Percentiles rank a stretch among this genome's conserved stretches.
phyloP scores from a whole-genome alignment of 805 yeast species.

The Kluyveromyces dobzhanskii region DNA sequence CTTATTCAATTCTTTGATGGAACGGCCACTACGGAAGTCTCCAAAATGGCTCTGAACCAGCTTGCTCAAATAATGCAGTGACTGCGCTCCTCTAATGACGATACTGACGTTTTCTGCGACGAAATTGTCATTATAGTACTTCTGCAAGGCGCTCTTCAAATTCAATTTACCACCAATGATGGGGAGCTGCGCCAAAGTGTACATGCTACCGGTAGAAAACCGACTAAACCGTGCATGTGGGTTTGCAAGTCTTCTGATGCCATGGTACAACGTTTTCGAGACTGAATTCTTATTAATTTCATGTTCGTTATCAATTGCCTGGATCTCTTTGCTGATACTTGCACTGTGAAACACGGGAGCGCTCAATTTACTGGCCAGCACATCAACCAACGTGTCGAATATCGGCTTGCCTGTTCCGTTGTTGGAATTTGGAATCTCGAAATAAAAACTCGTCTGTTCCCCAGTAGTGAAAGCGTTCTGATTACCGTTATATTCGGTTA shows the following conservation, averaged over 20 bases:
- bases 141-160: conserved; percentile 30
- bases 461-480: conserved; percentile 65
- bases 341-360: conserved; percentile 41
- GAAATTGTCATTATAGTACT: conserved; percentile 37
- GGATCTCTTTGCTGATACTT: conserved; percentile 42
- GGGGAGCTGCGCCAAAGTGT: conserved; percentile 37
- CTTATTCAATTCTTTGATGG: neutral
- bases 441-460: conserved; percentile 55
- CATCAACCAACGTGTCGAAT: conserved; percentile 38
- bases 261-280: conserved; percentile 50
- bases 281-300: conserved; percentile 37
- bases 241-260: conserved; percentile 42
- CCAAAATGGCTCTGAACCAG: conserved; percentile 39
- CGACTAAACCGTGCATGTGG: conserved; percentile 44
- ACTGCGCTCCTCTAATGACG: conserved; percentile 59
- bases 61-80: conserved; percentile 48
- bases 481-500: conserved; percentile 45
- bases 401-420: conserved; percentile 26
- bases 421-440: conserved; percentile 45
- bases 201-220: conserved; percentile 57
- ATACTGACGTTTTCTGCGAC: conserved; percentile 43
- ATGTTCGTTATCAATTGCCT: conserved; percentile 63
- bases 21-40: conserved; percentile 18
- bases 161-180: conserved; percentile 26
- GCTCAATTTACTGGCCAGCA: conserved; percentile 44